A percentile compares a stretch with the other conserved stretches of the same genome.
phyloP scores from a whole-genome alignment of 192 early-diverging fungal species.

The Coemansia reversa region DNA sequence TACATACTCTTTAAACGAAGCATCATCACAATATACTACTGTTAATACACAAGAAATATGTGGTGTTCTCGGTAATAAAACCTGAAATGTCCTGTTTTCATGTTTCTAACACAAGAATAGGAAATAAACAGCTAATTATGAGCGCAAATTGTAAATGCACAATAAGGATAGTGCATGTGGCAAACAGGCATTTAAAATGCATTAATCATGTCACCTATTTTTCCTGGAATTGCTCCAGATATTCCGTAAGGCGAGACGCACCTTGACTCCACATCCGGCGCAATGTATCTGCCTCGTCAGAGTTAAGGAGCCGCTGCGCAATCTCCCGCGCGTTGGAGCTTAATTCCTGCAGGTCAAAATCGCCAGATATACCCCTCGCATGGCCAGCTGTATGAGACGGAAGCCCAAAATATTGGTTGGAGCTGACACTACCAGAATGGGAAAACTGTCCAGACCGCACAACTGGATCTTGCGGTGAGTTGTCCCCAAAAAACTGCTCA shows the following conservation, averaged over 20 bases:
- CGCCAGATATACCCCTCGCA: constrained; percentile 75
- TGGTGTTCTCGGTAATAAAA: neutral
- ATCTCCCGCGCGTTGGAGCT: constrained; percentile 53
- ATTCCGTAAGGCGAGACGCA: constrained; percentile 41
- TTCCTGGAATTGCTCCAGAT: constrained; percentile 51
- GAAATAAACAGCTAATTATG: neutral
- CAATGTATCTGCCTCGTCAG: constrained; percentile 48
- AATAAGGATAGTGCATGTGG: neutral
- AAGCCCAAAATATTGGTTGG: constrained; percentile 90
- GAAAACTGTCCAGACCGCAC: constrained; percentile 60
- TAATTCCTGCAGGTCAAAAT: constrained; percentile 57
- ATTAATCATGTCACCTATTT: constrained; percentile 10
- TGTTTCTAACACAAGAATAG: neutral
- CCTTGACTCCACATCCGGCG: constrained; percentile 55
- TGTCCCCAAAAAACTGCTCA: constrained; percentile 18
- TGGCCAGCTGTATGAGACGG: constrained; percentile 59
- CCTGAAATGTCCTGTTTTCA: neutral
- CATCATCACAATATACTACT: neutral
- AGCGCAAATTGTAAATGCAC: neutral
- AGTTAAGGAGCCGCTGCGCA: constrained; percentile 55
- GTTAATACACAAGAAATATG: neutral
- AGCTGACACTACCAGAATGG: constrained; percentile 83
- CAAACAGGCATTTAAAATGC: neutral
- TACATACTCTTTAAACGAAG: neutral
- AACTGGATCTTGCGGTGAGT: constrained; percentile 15